Evolutionary conservation across 768 basidiomycete genomes (phyloP), one percentile per base, ranked within the genome.

Genomic region (Tylopilus sp.): DNA sequence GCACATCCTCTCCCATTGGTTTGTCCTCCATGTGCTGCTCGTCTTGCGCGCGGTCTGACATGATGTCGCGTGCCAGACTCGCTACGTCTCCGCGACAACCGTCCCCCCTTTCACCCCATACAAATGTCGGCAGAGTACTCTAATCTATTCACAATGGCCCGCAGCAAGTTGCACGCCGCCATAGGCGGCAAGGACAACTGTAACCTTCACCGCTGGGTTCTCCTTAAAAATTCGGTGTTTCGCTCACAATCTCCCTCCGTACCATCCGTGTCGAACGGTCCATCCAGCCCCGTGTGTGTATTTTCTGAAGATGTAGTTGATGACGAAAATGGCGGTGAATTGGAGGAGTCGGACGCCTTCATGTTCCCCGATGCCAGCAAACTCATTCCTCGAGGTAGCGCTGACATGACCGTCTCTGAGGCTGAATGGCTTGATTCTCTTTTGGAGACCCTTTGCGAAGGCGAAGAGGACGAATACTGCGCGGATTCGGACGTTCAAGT

Each of bases 131-230:
- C 77, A 67, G 75, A 77, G 65, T 55, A 63, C 60, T 60, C 74
- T 52, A 77, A 75, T 64, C 73, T 90, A 52, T 83, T 78, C 59
- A 70, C 78, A 56, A 74, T 88, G 71, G 84, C 88, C 70, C 86
- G 83, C 65, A 78, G 76, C 73, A 90, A 92, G 77, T 77, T 92
- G 74, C 82, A 84, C 59, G 69, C 78, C 58, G 85, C 82, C 64
- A 67, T 80, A 62, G 78, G 78, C 51, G 69, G 75, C 60, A 84
- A 80, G 73, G 86, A 87, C 74, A 81, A 72, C 58, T 78, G 79
- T 76, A 88, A 83, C 73, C 80, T 92, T 74, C 87, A 89, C 65
- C 87, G 89, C 67, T 90, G 87, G 87, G 89, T 92, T 48, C 78
- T 92, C 53, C 79, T 92, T 66, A 91, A 91, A 85, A 92, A 92